Evolutionary conservation across 371 early-diverging fungal species (phyloP).

Genomic region (Mucor lusitanicus): DNA sequence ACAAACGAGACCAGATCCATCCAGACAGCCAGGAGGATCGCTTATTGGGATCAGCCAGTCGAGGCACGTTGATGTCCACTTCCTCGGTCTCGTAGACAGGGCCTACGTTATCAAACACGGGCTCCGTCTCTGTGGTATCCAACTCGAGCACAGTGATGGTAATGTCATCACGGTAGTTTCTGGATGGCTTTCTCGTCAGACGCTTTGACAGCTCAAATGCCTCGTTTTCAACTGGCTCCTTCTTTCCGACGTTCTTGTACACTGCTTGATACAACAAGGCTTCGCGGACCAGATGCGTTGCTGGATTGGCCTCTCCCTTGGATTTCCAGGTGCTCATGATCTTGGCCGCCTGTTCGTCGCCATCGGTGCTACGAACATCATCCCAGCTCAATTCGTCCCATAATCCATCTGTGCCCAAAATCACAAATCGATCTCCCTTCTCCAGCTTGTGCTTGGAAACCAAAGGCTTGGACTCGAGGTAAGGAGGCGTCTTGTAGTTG

Average conservation of each 20-base stretch:
- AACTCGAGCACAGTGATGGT: conserved; percentile 89
- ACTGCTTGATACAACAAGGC: conserved; percentile 59
- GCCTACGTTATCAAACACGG: conserved; percentile 21
- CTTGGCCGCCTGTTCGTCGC: conserved; percentile 43
- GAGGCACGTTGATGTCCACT: conserved; percentile 28
- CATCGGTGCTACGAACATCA: conserved; percentile 54
- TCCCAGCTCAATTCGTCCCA: conserved; percentile 86
- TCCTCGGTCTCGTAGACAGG: conserved; percentile 31
- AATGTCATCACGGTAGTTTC: conserved; percentile 93
- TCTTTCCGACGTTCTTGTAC: conserved; percentile 37
- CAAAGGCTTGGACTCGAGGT: conserved; percentile 89
- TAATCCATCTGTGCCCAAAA: conserved; percentile 93
- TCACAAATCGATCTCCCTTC: conserved; percentile 77
- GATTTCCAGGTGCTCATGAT: conserved; percentile 34
- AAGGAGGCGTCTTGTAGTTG: conserved; percentile 87
- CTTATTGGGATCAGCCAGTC: conserved; percentile 22
- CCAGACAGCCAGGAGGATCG: conserved; percentile 33
- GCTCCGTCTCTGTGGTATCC: conserved; percentile 8
- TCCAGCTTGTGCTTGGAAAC: conserved; percentile 68
- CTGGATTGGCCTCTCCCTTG: conserved; percentile 68
- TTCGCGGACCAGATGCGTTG: conserved; percentile 85
- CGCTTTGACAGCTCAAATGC: conserved; percentile 46
- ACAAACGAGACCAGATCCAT: conserved; percentile 44
- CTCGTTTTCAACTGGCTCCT: conserved; percentile 30
- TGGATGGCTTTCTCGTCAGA: conserved; percentile 47